Conservation (phyloP, 2,329 filamentous ascomycete genomes). For the Dactylellina drechsleri region DNA sequence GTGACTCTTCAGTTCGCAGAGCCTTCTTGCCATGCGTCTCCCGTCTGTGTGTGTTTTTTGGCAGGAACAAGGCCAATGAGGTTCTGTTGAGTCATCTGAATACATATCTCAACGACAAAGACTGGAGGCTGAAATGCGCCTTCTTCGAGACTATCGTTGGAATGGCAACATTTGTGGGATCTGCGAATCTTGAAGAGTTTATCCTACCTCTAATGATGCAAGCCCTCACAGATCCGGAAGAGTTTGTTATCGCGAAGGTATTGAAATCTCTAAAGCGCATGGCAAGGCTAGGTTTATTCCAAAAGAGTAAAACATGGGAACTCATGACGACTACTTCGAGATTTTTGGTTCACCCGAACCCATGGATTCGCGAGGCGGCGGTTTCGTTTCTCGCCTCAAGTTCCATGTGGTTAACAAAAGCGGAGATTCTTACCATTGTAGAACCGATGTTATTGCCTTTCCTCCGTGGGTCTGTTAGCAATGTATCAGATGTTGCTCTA, state of each 20-base stretch:
- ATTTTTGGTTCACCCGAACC: constrained; percentile 91
- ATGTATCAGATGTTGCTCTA: constrained; percentile 43
- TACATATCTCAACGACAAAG: constrained; percentile 93
- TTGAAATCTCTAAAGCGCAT: constrained; percentile 88
- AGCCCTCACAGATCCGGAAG: constrained; percentile 89
- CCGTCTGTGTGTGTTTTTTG: constrained; percentile 93
- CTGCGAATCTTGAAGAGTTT: constrained; percentile 89
- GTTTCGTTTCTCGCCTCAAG: constrained; percentile 83
- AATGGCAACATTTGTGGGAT: constrained; percentile 88
- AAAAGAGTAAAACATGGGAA: constrained; percentile 85
- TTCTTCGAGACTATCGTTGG: constrained; percentile 97
- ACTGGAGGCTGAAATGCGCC: constrained; percentile 95
- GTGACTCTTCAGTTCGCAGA: constrained; percentile 83
- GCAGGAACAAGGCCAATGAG: constrained; percentile 88
- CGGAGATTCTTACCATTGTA: constrained; percentile 85
- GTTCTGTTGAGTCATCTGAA: constrained; percentile 96
- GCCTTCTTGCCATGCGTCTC: constrained; percentile 93
- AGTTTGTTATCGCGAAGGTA: constrained; percentile 91
- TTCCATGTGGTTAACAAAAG: constrained; percentile 77
- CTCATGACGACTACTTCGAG: constrained; percentile 82
- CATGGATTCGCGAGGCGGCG: constrained; percentile 93
- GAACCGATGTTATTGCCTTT: constrained; percentile 83
- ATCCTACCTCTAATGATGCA: constrained; percentile 96
- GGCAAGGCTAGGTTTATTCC: constrained; percentile 86
- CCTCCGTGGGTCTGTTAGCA: constrained; percentile 75